phyloP scores from a whole-genome alignment of 768 basidiomycete species.

The Megacollybia marginata region DNA sequence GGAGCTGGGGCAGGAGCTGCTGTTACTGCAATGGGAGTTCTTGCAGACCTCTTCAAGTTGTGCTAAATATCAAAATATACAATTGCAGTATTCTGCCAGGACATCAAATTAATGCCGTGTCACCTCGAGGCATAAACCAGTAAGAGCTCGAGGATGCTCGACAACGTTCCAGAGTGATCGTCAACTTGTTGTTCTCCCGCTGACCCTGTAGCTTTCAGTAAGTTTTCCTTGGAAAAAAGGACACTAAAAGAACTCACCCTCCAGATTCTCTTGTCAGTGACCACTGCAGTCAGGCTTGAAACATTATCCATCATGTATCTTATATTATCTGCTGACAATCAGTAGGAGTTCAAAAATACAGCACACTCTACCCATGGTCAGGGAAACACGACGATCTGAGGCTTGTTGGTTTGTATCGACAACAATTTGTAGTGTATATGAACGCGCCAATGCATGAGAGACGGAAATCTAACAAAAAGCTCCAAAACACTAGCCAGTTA shows the following conservation, averaged over 20 bases:
- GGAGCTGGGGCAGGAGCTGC: slow-evolving; percentile 97
- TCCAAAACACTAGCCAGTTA: background rate
- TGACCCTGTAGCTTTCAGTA: slow-evolving; percentile 18
- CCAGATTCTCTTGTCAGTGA: slow-evolving; percentile 47
- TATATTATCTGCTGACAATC: slow-evolving; percentile 23
- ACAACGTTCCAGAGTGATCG: slow-evolving; percentile 24
- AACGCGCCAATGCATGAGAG: slow-evolving; percentile 24
- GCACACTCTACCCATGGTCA: slow-evolving; percentile 8
- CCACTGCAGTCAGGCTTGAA: slow-evolving; percentile 34
- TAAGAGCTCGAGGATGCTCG: slow-evolving; percentile 17
- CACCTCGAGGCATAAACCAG: slow-evolving; percentile 30
- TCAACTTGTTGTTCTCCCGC: slow-evolving; percentile 9
- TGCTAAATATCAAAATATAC: background rate
- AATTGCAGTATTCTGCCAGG: too few species aligned
- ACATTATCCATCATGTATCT: slow-evolving; percentile 32
- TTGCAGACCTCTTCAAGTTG: slow-evolving; percentile 75
- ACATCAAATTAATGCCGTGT: too few species aligned
- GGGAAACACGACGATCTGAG: slow-evolving; percentile 30
- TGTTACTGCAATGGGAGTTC: slow-evolving; percentile 97
- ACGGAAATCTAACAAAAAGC: slow-evolving; percentile 21
- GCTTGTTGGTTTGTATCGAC: slow-evolving; percentile 39
- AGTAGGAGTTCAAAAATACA: too few species aligned
- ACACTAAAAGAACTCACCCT: slow-evolving; percentile 35
- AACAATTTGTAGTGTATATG: slow-evolving; percentile 33
- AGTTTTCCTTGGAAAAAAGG: background rate